phyloP scores from a whole-genome alignment of 495 filamentous ascomycete genomes.

The Opeltia flavorubescens region DNA sequence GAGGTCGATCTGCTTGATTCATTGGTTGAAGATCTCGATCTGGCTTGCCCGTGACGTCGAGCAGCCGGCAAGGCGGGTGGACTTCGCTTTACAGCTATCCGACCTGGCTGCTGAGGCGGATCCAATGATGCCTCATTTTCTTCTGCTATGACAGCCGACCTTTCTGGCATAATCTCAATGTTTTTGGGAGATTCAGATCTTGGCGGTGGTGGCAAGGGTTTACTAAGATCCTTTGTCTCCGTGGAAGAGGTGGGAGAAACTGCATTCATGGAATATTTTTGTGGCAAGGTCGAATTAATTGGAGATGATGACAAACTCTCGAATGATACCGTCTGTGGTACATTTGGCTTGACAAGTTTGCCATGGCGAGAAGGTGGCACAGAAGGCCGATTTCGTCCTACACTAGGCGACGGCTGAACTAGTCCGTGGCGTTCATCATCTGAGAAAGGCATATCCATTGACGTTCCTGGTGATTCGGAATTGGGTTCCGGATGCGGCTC shows the following conservation, averaged over 20 bases:
- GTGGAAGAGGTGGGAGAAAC: constrained; percentile 18
- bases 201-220: constrained; percentile 31
- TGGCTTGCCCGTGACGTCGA: background rate
- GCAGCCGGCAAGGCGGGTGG: background rate
- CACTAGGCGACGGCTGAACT: constrained; percentile 12
- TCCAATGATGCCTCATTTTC: background rate
- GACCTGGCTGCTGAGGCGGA: background rate
- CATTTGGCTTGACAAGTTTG: constrained; percentile 40
- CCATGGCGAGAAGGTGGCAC: constrained; percentile 54
- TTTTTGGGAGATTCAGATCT: constrained; percentile 5
- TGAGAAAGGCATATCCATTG: constrained; percentile 25
- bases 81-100: background rate
- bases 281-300: constrained; percentile 14
- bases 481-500: constrained; percentile 20
- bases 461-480: constrained; percentile 31
- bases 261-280: constrained; percentile 16
- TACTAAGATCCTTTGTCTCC: constrained; percentile 30
- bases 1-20: background rate
- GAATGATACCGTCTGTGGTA: constrained; percentile 16
- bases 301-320: constrained; percentile 17
- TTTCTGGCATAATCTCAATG: background rate
- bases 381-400: constrained; percentile 32
- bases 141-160: background rate
- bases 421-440: constrained; percentile 27
- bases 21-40: constrained; percentile 2